Evolutionary conservation across 805 yeast species (phyloP), one percentile per base, ranked within the genome.

Genomic region (Starmerella stigmatis): DNA sequence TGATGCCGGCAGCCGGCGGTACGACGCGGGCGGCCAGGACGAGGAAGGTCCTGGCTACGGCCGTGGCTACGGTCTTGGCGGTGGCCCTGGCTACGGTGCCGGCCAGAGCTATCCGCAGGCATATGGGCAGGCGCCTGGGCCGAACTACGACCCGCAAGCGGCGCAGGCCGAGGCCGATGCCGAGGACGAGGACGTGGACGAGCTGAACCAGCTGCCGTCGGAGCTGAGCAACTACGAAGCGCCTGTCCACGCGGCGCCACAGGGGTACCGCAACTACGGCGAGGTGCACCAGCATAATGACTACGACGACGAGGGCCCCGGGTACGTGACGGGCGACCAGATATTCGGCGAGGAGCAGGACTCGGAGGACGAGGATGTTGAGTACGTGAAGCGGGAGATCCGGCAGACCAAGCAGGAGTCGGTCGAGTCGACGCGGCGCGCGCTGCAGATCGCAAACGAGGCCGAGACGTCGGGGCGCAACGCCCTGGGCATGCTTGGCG

Each of bases 401-500:
- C 70, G 84, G 46, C 86, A 81, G 57, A 78, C 84, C 29, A 88
- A 89, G 62, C 89, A 84, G 57, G 92, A 86, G 56, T 80, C 95
- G 2, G 77, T 86, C 10, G 79, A 84, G 13, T 78, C 88, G 31
- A 82, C 96, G 0, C 74, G 94, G 58, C 86, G 86, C 57, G 86
- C 94, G 1, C 65, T 92, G 26, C 73, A 73, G 44, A 71, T 77
- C 68, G 81, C 85, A 2, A 73, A 75, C 47, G 80, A 79, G 46
- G 86, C 88, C 1, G 86, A 80, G 57, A 74, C 73, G 49, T 70
- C 80, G 5, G 89, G 86, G 29, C 69, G 79, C 51, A 88, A 89
- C 60, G 81, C 96, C 0, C 64, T 89, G 51, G 96, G 96, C 23
- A 76, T 85, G 76, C 71, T 92, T 40, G 98, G 98, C 21, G 75